Evolutionary conservation across 1,284 basidiomycete species (phyloP).

Genomic region (Pyrrhoderma noxium): DNA sequence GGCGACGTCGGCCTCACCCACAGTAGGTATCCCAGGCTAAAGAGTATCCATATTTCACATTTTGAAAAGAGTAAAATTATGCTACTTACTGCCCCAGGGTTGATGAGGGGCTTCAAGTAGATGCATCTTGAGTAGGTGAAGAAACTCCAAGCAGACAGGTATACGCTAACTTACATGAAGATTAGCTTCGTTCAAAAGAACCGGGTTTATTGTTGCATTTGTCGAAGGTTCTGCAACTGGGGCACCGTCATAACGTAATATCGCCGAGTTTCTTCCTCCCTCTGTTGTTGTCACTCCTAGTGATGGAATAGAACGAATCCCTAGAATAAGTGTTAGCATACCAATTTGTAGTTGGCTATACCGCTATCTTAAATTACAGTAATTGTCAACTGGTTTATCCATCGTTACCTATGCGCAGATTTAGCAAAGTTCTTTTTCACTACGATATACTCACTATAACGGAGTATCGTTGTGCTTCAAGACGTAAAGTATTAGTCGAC

Average conservation of each 20-base stretch:
- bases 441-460: slow-evolving; percentile 27
- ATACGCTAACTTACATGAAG: slow-evolving; percentile 23
- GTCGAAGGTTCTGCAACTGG: slow-evolving; percentile 26
- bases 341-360: too few species aligned
- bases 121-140: background rate
- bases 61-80: background rate
- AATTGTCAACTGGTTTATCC: slow-evolving; percentile 28
- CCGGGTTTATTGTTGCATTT: slow-evolving; percentile 13
- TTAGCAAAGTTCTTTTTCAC: too few species aligned
- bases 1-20: slow-evolving; percentile 31
- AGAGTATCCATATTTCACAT: background rate
- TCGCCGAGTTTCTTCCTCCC: slow-evolving; percentile 24
- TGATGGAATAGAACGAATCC: slow-evolving; percentile 29
- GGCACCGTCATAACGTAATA: slow-evolving; percentile 32
- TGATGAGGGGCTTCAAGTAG: slow-evolving; percentile 21
- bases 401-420: slow-evolving; percentile 21
- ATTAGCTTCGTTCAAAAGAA: slow-evolving; percentile 25
- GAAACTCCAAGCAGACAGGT: slow-evolving; percentile 17
- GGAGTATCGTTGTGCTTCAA: slow-evolving; percentile 35
- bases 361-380: too few species aligned
- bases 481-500: too few species aligned
- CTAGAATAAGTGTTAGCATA: background rate
- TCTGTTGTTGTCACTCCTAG: slow-evolving; percentile 17
- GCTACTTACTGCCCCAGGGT: slow-evolving; percentile 21
- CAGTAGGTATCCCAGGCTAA: slow-evolving; percentile 27